Percentiles rank a stretch among this genome's conserved stretches.
Evolutionary conservation across 2,329 filamentous ascomycete genomes (phyloP).

Genomic region (Coleophoma cylindrospora): DNA sequence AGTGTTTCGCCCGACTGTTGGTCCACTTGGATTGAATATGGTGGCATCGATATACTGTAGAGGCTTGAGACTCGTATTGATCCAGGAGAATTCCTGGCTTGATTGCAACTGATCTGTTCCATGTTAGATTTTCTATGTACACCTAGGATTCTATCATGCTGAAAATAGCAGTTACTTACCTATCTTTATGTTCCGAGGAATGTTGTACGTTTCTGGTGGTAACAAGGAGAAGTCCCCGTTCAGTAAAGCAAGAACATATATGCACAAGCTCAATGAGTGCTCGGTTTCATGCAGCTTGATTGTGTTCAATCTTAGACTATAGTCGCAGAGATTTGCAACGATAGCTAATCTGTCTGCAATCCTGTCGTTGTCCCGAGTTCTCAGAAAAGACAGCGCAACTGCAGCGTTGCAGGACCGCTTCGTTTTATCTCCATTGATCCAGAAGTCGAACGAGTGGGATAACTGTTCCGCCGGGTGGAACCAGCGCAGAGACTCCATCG

Average conservation of each 20-base stretch:
- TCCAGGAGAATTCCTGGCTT: not conserved
- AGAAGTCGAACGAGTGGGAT: not conserved
- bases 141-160: not conserved
- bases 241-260: conserved; percentile 3
- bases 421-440: not conserved
- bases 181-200: not conserved
- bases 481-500: not conserved
- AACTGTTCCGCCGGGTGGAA: not conserved
- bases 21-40: not conserved
- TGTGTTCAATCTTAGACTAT: conserved; percentile 6
- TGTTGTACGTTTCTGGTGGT: conserved; percentile 2
- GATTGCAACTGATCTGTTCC: not conserved
- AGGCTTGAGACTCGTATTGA: not conserved
- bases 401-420: conserved; percentile 7
- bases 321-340: conserved; percentile 12
- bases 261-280: conserved; percentile 2
- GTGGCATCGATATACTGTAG: not conserved
- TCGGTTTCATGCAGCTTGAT: conserved; percentile 3
- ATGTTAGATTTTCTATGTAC: not conserved
- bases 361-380: conserved; percentile 2
- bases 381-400: conserved; percentile 7
- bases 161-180: not conserved
- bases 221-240: conserved; percentile 10
- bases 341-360: conserved; percentile 11
- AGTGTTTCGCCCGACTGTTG: not conserved